Evolutionary conservation across 2,329 filamentous ascomycete genomes (phyloP), one percentile per base, ranked within the genome.

Genomic region (Diaporthe eres): DNA sequence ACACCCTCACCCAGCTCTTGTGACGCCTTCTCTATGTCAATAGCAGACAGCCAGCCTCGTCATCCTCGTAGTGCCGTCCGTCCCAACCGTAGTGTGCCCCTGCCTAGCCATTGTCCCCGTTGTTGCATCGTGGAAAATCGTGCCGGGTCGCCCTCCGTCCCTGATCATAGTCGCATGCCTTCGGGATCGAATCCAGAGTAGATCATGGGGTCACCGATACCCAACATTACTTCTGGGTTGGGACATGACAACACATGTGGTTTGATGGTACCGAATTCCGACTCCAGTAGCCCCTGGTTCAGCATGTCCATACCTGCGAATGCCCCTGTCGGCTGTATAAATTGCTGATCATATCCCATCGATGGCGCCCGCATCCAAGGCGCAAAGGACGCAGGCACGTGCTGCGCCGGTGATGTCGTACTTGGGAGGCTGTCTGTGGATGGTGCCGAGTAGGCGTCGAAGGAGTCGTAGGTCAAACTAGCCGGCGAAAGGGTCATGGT

Each of bases 141-240:
- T 61, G 25, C 39, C 28, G 17, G 19, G 58, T 65, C 31, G n/a
- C 42, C 15, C n/a, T 12, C n/a, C 22, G 15, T 19, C 1, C 17
- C 5, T 19, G 7, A 3, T 83, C 78, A 87, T 61, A 87, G 80
- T 76, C 85, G 81, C 80, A 88, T 82, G 28, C 81, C 77, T 67
- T 88, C 87, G 74, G 83, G 84, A 75, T 89, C 88, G 79, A 87
- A 90, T 60, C 88, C 87, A 4, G 86, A 84, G 79, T 88, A 91
- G 74, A 91, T 90, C 89, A 91, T 91, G 1, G 90, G 89, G 77
- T 91, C 90, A 25, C 86, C 87, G 80, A 90, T 86, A 25, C 89
- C 88, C 81, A 91, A 85, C 89, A 91, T 91, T 10, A 88, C 87
- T 60, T 90, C 88, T 1, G 88, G 85, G 71, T 89, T 88, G 57